A percentile compares a stretch with the other conserved stretches of the same genome.
These are phyloP conservation scores for Remersonia thermophila DNA, from an alignment of 2,329 filamentous ascomycete species.

Conservation along the genomic window DNA sequence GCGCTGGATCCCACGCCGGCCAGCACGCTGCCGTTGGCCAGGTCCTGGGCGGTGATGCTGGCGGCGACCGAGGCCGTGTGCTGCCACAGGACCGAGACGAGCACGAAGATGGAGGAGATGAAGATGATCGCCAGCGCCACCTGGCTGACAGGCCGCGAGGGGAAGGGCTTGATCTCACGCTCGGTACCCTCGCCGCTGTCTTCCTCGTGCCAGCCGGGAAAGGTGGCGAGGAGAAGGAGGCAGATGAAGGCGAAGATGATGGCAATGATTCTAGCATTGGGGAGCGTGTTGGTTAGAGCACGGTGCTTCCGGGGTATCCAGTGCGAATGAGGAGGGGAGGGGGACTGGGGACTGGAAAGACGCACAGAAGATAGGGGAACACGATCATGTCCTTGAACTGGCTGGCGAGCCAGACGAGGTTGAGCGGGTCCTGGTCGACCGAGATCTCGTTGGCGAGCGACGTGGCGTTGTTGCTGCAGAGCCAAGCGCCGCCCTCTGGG, in stretches of 20 bases:
- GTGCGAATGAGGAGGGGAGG: too few relatives aligned
- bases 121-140: slow-evolving; percentile 88
- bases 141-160: slow-evolving; percentile 82
- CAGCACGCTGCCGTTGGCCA: slow-evolving; percentile 78
- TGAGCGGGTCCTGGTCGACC: slow-evolving; percentile 88
- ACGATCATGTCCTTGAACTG: slow-evolving; percentile 99
- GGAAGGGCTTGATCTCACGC: slow-evolving; percentile 87
- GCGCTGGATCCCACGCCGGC: slow-evolving; percentile 85
- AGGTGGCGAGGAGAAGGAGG: slow-evolving; percentile 87
- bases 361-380: slow-evolving; percentile 90
- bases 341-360: slow-evolving; percentile 11
- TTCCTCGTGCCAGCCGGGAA: slow-evolving; percentile 95
- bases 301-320: background rate
- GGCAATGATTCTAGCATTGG: slow-evolving; percentile 73
- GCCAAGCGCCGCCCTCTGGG: slow-evolving; percentile 76
- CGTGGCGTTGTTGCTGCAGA: slow-evolving; percentile 96
- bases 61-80: slow-evolving; percentile 95
- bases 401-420: slow-evolving; percentile 90
- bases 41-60: slow-evolving; percentile 82
- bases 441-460: slow-evolving; percentile 79
- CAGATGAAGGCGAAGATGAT: slow-evolving; percentile 96
- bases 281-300: too few relatives aligned
- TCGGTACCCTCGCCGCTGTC: slow-evolving; percentile 69
- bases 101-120: slow-evolving; percentile 55
- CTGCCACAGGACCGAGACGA: slow-evolving; percentile 75